Evolutionary conservation across 805 yeast genomes (phyloP).

Genomic region (Yarrowia sp.): DNA sequence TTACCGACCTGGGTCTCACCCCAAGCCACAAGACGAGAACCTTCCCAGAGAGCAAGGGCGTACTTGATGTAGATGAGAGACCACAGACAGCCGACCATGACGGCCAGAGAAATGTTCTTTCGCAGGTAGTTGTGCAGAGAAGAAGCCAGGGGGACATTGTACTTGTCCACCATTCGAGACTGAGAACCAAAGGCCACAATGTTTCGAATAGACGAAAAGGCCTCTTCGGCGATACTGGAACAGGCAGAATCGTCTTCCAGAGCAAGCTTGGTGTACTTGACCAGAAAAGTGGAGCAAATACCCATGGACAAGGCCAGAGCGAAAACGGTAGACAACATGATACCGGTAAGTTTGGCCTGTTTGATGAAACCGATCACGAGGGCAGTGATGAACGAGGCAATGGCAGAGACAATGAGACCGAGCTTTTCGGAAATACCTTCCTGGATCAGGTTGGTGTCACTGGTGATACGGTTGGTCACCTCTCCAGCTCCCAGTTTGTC

Average conservation of each 20-base stretch:
- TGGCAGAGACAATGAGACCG: conserved; percentile 52
- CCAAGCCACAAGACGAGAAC: conserved; percentile 51
- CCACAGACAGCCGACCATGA: conserved; percentile 53
- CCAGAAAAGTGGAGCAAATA: conserved; percentile 47
- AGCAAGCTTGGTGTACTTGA: conserved; percentile 45
- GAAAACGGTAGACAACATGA: conserved; percentile 50
- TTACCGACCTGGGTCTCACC: conserved; percentile 50
- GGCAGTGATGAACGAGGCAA: conserved; percentile 53
- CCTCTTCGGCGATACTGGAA: conserved; percentile 54
- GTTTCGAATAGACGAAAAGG: conserved; percentile 53
- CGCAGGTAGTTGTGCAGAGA: conserved; percentile 46
- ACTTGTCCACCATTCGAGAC: conserved; percentile 49
- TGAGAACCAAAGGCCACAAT: conserved; percentile 55
- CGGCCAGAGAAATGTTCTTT: conserved; percentile 47
- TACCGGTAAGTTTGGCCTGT: conserved; percentile 51
- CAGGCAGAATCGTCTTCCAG: conserved; percentile 48
- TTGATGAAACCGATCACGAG: conserved; percentile 51
- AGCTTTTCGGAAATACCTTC: conserved; percentile 55
- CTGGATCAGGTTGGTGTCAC: conserved; percentile 53
- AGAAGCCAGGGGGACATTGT: conserved; percentile 47
- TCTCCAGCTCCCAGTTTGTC: conserved; percentile 55
- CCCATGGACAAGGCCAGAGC: conserved; percentile 48
- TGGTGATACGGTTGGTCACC: conserved; percentile 54
- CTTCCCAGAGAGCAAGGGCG: conserved; percentile 55
- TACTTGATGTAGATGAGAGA: conserved; percentile 50